Base-by-base conservation (phyloP, 2,329 filamentous ascomycete species). In the Pseudogymnoascus sp. region DNA sequence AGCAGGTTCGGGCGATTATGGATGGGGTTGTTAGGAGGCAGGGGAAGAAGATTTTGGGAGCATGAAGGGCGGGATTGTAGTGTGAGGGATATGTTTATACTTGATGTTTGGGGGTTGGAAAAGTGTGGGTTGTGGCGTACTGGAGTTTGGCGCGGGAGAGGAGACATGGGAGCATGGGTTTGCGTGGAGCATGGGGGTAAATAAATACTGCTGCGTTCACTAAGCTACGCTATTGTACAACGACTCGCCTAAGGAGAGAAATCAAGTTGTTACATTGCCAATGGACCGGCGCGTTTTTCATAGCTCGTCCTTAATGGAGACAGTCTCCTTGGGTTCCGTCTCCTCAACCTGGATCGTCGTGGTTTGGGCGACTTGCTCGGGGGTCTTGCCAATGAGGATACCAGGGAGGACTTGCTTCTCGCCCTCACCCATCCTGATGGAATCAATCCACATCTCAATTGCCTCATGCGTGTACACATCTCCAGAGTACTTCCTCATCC, bases 391-490 rank as follows among this genome's bases (percentile, higher is more conserved):
- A 64, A 60, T 60, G 34, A 60, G 23, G 11, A 60, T 60, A 5
- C 84, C 82, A 0, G 90, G 89, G 44, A 95, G 74, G 77, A 87
- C 90, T 70, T 86, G 82, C 81, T 93, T 97, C 64, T 83, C 78
- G 2, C 91, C 89, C 73, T 97, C 93, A 61, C 93, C 91, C 81
- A 99, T 83, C 38, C 91, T 87, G 66, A 97, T 91, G n/a, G 85
- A 82, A 71, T 99, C 95, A 64, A 99, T 85, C 91, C 93, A 99
- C 66, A 79, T 78, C 77, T 96, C 91, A 31, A 99, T 78, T 25
- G 82, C 83, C 62, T 83, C 79, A 23, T 81, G 72, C 62, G 83
- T 84, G 50, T 86, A 86, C 14, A 76, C 74, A 7, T 76, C 74
- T 4, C 67, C 67, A 53, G 71, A 5, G 74, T 90, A 95, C 64